These are phyloP conservation scores for Lactifluus piperatus DNA, from an alignment of 768 basidiomycete species.

Conservation along the genomic window DNA sequence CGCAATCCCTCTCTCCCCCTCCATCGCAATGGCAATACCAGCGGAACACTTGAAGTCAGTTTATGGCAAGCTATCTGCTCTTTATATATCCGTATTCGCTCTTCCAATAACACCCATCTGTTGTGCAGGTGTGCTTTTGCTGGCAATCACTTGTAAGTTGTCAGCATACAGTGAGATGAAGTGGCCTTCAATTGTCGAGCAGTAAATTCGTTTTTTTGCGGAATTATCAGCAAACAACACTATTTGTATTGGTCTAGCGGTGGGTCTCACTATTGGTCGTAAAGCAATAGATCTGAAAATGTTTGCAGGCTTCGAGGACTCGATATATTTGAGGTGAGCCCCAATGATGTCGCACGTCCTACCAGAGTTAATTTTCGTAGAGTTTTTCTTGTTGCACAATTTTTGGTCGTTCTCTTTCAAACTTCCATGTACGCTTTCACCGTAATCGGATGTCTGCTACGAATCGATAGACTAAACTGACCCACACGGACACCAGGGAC, in stretches of 20 bases:
- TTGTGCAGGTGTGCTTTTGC: background rate
- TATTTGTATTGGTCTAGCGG: background rate
- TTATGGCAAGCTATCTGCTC: background rate
- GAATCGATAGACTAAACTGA: background rate
- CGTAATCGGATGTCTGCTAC: background rate
- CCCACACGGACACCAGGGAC: background rate
- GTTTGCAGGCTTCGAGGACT: background rate
- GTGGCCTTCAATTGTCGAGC: background rate
- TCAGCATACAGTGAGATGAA: background rate
- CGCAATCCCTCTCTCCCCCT: background rate
- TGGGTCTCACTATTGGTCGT: background rate
- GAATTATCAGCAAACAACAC: background rate
- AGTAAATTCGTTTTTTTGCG: background rate
- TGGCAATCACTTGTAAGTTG: background rate
- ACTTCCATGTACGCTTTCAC: background rate
- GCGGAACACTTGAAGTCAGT: no score
- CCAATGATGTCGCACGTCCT: background rate
- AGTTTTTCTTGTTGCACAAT: background rate
- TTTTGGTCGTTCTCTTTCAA: background rate
- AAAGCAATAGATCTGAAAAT: background rate
- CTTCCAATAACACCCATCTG: background rate
- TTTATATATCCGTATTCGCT: background rate
- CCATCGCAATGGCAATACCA: background rate
- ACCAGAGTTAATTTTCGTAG: background rate
- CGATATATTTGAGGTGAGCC: background rate